phyloP scores from a whole-genome alignment of 2,329 filamentous ascomycete species.

The Phaeosphaeriaceae sp. region DNA sequence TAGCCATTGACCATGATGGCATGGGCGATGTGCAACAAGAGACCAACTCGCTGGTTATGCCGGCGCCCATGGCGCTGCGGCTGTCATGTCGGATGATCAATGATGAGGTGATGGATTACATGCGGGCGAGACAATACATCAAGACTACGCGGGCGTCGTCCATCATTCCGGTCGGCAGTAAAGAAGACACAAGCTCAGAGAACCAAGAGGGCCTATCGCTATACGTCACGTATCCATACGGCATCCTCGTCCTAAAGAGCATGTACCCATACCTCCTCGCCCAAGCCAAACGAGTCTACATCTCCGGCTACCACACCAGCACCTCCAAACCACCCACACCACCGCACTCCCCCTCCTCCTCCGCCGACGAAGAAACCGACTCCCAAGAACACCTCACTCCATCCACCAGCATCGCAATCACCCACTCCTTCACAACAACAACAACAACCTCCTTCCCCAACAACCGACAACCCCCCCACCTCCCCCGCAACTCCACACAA shows the following conservation, averaged over 20 bases:
- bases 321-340: slow-evolving; percentile 6
- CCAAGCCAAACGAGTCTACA: slow-evolving; percentile 50
- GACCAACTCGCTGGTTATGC: slow-evolving; percentile 19
- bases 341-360: slow-evolving; percentile 1
- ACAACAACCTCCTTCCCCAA: slow-evolving; percentile 6
- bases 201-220: slow-evolving; percentile 45
- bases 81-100: slow-evolving; percentile 43
- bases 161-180: background rate
- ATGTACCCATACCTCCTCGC: slow-evolving; percentile 48
- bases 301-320: slow-evolving; percentile 48
- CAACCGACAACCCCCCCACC: background rate
- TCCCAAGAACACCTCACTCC: slow-evolving; percentile 19
- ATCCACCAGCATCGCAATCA: slow-evolving; percentile 18
- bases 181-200: slow-evolving; percentile 2
- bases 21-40: slow-evolving; percentile 9
- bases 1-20: slow-evolving; percentile 19
- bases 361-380: slow-evolving; percentile 13
- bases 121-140: slow-evolving; percentile 20
- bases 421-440: slow-evolving; percentile 9
- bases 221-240: slow-evolving; percentile 50
- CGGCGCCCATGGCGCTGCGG: slow-evolving; percentile 34
- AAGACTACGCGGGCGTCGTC: slow-evolving; percentile 16
- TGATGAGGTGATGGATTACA: slow-evolving; percentile 45
- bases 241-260: slow-evolving; percentile 49
- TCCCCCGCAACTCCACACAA: slow-evolving; percentile 1